phyloP scores from a whole-genome alignment of 805 yeast species.

The Lipomyces sp. region DNA sequence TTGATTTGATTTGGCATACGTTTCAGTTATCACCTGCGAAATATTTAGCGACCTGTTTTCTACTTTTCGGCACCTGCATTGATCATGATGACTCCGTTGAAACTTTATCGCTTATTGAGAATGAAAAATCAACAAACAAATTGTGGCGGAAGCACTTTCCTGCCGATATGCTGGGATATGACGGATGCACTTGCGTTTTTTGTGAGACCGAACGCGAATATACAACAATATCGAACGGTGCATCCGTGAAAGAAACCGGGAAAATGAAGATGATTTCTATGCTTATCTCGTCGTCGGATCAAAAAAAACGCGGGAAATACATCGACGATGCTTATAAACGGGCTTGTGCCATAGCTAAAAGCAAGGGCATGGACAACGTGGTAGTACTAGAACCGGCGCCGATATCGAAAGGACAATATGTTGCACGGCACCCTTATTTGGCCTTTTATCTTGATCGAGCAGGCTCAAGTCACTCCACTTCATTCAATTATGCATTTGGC shows the following conservation, averaged over 20 bases:
- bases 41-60: neutral
- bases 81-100: constrained; percentile 1
- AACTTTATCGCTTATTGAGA: neutral
- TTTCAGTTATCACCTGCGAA: constrained; percentile 22
- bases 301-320: neutral
- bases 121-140: neutral
- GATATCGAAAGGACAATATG: neutral
- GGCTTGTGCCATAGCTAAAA: neutral
- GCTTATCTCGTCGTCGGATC: neutral
- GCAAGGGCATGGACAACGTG: neutral
- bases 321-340: neutral
- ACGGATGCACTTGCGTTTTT: constrained; percentile 4
- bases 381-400: neutral
- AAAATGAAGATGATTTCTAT: too few species aligned
- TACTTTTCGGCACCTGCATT: neutral
- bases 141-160: neutral
- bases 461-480: neutral
- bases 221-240: neutral
- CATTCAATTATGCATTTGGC: neutral
- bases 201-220: constrained; percentile 5
- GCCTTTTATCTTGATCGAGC: neutral
- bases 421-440: neutral
- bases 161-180: constrained; percentile 1
- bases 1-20: constrained; percentile 30
- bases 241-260: too few species aligned